These are phyloP conservation scores for Trametes cubensis DNA, from an alignment of 768 basidiomycete species.

Conservation along the genomic window DNA sequence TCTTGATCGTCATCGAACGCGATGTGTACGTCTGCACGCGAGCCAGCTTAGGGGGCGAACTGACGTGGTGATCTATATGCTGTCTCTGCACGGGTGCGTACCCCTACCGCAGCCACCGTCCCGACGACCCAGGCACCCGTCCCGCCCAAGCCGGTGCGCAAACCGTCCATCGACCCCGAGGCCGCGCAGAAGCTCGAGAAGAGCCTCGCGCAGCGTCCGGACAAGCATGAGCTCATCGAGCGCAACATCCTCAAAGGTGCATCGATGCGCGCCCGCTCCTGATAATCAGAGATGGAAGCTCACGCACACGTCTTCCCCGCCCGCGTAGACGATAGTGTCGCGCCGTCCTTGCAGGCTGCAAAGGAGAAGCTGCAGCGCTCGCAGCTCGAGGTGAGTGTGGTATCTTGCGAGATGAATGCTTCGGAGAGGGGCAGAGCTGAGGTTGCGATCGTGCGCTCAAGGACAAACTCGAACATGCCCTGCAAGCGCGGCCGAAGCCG, in stretches of 20 bases:
- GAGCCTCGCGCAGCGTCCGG: slow-evolving; percentile 54
- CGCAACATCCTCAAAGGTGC: slow-evolving; percentile 72
- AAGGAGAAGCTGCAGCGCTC: slow-evolving; percentile 61
- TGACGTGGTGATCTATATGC: neutral
- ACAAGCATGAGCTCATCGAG: slow-evolving; percentile 63
- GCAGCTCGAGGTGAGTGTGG: slow-evolving; percentile 58
- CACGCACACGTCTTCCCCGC: neutral
- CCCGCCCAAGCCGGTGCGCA: slow-evolving; percentile 26
- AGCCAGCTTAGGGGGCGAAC: neutral
- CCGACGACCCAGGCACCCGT: slow-evolving; percentile 6
- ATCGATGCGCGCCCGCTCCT: too few relatives aligned
- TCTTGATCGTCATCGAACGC: neutral
- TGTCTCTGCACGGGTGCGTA: neutral
- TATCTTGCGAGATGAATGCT: neutral
- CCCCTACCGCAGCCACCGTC: neutral
- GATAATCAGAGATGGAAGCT: neutral
- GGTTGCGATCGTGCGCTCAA: slow-evolving; percentile 28
- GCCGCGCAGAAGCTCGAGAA: slow-evolving; percentile 54
- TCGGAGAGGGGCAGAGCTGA: neutral
- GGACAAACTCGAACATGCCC: slow-evolving; percentile 65
- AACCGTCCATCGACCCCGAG: slow-evolving; percentile 37
- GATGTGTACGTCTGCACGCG: slow-evolving; percentile 9
- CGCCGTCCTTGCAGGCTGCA: slow-evolving; percentile 62
- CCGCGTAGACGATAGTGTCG: slow-evolving; percentile 60
- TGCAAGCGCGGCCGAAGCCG: slow-evolving; percentile 58